Base-by-base conservation (phyloP, 2,329 filamentous ascomycete species). In the Thielaviopsis euricoi region DNA sequence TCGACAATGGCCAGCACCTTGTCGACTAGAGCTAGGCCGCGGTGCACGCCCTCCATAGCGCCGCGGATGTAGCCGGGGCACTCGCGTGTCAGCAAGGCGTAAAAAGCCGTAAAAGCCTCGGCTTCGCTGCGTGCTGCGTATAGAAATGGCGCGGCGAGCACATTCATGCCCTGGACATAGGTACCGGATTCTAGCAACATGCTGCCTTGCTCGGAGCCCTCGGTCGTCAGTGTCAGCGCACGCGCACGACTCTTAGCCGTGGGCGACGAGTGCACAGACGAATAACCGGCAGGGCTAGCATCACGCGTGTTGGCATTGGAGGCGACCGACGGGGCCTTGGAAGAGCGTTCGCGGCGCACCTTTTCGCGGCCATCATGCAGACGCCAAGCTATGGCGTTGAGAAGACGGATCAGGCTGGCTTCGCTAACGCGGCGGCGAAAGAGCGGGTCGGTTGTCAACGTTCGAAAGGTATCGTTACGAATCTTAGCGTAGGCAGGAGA, bases 101-200 rank as follows among this genome's bases (percentile, higher is more conserved):
- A 83, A 65, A 98, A 96, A 1, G 89, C 85, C 5, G 88, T 85
- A 65, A 95, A 98, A 1, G 93, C 93, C 71, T 98, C 90, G 6
- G 90, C 86, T 72, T 98, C 93, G 68, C 89, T 95, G 59, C 89
- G 84, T 1, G 93, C 90, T 5, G 89, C 89, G 69, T 98, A 98
- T 52, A 98, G 76, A 67, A 98, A 96, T 0, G 93, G 93, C 0
- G 93, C 93, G 10, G 90, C 91, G 17, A 98, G 80, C 48, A 98
- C 93, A 68, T 98, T 98, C 91, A 98, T 97, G 63, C 93, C 93
- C 71, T 98, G 93, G 2, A 98, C 91, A 65, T 98, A 98, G 48
- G 87, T 90, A 33, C 89, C 88, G 12, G 87, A 80, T 64, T 88
- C 85, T 33, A 74, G 72, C 2, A 73, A 74, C 21, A 69, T 66